These are phyloP conservation scores for Annulohypoxylon moriforme DNA, from an alignment of 495 filamentous ascomycete genomes.

Conservation along the genomic window DNA sequence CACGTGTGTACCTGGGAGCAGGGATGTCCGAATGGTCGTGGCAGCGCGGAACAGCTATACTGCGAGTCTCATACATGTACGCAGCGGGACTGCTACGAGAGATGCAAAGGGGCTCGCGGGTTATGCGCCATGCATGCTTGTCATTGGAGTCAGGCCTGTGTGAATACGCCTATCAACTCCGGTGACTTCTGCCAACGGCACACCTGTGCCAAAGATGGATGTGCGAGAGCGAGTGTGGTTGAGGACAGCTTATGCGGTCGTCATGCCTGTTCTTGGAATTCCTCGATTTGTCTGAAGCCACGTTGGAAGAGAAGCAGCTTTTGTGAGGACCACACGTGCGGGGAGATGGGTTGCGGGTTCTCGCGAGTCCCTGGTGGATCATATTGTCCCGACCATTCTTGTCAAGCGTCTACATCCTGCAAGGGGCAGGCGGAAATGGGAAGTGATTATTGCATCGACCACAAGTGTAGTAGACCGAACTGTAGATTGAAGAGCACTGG, in stretches of 20 bases:
- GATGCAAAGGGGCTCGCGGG: slow-evolving; percentile 28
- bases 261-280: slow-evolving; percentile 38
- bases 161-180: slow-evolving; percentile 12
- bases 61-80: slow-evolving; percentile 38
- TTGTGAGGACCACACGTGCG: slow-evolving; percentile 42
- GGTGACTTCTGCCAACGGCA: slow-evolving; percentile 33
- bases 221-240: slow-evolving; percentile 27
- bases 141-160: slow-evolving; percentile 29
- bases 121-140: slow-evolving; percentile 37
- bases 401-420: slow-evolving; percentile 36
- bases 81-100: slow-evolving; percentile 12
- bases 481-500: slow-evolving; percentile 39
- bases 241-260: slow-evolving; percentile 31
- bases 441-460: slow-evolving; percentile 42
- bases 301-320: slow-evolving; percentile 42
- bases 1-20: slow-evolving; percentile 36
- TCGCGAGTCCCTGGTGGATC: slow-evolving; percentile 32
- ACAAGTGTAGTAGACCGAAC: slow-evolving; percentile 37
- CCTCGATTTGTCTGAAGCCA: slow-evolving; percentile 34
- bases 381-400: slow-evolving; percentile 40
- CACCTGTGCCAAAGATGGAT: slow-evolving; percentile 28
- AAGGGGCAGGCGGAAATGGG: slow-evolving; percentile 38
- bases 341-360: slow-evolving; percentile 43
- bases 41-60: slow-evolving; percentile 26
- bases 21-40: slow-evolving; percentile 28